Percentiles rank a stretch among this genome's conserved stretches.
Conservation (phyloP, 345 rosid species). For the Citrus reticulata region DNA sequence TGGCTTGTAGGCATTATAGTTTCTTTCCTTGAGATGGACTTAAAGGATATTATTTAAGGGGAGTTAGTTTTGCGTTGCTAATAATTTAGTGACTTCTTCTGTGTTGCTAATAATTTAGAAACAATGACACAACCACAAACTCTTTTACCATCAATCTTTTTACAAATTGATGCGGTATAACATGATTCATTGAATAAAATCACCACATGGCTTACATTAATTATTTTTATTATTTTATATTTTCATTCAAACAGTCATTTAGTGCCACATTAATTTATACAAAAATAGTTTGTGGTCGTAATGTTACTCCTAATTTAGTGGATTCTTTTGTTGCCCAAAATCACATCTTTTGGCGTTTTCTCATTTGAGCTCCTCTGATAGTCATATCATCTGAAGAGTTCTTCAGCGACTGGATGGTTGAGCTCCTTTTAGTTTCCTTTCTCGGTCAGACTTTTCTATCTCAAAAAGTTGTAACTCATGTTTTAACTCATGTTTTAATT, state of each 20-base stretch:
- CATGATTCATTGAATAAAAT: too few species aligned
- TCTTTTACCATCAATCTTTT: too few species aligned
- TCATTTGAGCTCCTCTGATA: not conserved
- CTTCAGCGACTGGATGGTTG: too few species aligned
- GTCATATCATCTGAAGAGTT: not conserved
- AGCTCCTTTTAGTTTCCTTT: not conserved
- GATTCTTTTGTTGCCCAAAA: not conserved
- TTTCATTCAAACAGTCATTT: too few species aligned
- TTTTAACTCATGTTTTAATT: not conserved
- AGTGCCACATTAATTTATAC: too few species aligned
- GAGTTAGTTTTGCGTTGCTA: not conserved
- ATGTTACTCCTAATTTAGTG: too few species aligned
- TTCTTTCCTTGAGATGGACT: not conserved
- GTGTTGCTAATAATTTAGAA: too few species aligned
- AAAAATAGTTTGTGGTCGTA: too few species aligned
- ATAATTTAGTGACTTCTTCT: not conserved
- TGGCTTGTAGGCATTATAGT: not conserved
- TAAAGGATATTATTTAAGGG: not conserved
- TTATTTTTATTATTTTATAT: too few species aligned
- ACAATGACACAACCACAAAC: too few species aligned
- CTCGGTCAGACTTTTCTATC: not conserved
- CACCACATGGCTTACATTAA: too few species aligned
- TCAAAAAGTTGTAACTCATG: not conserved
- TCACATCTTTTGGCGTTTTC: not conserved
- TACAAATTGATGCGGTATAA: too few species aligned